phyloP scores from a whole-genome alignment of 2,329 filamentous ascomycete genomes.

The Phyllosticta citriasiana region DNA sequence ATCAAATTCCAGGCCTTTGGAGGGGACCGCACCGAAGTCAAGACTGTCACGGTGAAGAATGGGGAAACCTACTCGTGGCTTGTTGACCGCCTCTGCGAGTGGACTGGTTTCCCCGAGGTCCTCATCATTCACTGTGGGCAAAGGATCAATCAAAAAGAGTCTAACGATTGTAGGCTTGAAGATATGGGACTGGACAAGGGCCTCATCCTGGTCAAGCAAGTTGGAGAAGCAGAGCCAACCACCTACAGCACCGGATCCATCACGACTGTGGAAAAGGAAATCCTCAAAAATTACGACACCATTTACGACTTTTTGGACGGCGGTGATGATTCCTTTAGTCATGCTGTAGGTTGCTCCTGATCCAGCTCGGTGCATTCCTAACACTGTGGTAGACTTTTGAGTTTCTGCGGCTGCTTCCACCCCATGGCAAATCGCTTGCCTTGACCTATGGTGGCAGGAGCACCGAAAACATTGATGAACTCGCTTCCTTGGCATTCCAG shows the following conservation, averaged over 20 bases:
- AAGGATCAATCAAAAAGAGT: conserved; percentile 51
- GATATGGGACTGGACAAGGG: conserved; percentile 1
- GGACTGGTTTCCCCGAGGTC: conserved; percentile 68
- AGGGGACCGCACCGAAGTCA: conserved; percentile 48
- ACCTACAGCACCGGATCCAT: conserved; percentile 4
- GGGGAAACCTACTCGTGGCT: conserved; percentile 50
- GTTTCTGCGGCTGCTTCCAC: conserved; percentile 24
- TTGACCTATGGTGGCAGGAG: conserved; percentile 1
- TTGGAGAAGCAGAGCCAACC: neutral
- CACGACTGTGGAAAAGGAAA: conserved; percentile 58
- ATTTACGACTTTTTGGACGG: conserved; percentile 73
- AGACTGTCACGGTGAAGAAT: conserved; percentile 54
- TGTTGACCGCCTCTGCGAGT: conserved; percentile 56
- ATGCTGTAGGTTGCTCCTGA: conserved; percentile 14
- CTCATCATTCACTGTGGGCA: conserved; percentile 61
- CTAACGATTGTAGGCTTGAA: neutral
- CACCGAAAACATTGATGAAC: neutral
- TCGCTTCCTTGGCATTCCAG: conserved; percentile 20
- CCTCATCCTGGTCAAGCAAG: conserved; percentile 17
- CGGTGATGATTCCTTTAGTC: conserved; percentile 42
- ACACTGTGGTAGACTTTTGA: conserved; percentile 22
- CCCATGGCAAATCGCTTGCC: conserved; percentile 18
- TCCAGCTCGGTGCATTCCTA: neutral
- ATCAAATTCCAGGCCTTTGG: conserved; percentile 69
- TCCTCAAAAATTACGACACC: conserved; percentile 72